A percentile compares a stretch with the other conserved stretches of the same genome.
Evolutionary conservation across 495 filamentous ascomycete species (phyloP).

Genomic region (Penicillium nucicola): DNA sequence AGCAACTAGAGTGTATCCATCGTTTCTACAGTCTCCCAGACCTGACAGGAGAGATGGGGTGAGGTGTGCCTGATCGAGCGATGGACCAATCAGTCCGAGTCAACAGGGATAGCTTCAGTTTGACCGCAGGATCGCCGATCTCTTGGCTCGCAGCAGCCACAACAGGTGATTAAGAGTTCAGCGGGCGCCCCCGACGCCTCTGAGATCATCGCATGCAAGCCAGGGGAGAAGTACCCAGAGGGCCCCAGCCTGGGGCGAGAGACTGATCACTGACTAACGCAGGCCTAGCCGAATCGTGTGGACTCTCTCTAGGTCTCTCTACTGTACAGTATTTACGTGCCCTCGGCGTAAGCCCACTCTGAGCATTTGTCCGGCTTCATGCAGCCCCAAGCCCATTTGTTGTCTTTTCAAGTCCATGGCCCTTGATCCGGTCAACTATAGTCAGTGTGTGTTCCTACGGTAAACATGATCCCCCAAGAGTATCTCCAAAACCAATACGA

Average conservation of each 20-base stretch:
- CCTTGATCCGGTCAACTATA: too few relatives aligned
- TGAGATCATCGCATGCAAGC: slow-evolving; percentile 12
- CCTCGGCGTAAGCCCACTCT: neutral
- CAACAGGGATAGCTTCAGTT: slow-evolving; percentile 1
- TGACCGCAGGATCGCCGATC: slow-evolving; percentile 5
- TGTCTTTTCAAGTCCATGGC: neutral
- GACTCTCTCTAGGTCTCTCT: neutral
- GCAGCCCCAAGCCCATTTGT: neutral
- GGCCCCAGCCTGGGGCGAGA: too few relatives aligned
- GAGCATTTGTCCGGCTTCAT: neutral
- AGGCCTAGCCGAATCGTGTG: neutral
- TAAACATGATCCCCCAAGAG: too few relatives aligned
- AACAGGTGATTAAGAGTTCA: neutral
- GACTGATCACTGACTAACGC: slow-evolving; percentile 2
- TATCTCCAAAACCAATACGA: slow-evolving; percentile 2
- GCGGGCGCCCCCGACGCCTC: neutral
- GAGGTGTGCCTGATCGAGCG: slow-evolving; percentile 5
- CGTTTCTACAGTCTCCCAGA: neutral
- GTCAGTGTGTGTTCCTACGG: too few relatives aligned
- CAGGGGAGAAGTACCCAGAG: neutral
- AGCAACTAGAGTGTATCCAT: neutral
- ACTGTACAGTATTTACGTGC: neutral
- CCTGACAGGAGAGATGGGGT: neutral
- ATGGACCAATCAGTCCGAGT: neutral
- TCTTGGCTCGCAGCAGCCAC: slow-evolving; percentile 4